Conservation (phyloP, 164 flowering plant species). For the Paratinospora sagittata region DNA sequence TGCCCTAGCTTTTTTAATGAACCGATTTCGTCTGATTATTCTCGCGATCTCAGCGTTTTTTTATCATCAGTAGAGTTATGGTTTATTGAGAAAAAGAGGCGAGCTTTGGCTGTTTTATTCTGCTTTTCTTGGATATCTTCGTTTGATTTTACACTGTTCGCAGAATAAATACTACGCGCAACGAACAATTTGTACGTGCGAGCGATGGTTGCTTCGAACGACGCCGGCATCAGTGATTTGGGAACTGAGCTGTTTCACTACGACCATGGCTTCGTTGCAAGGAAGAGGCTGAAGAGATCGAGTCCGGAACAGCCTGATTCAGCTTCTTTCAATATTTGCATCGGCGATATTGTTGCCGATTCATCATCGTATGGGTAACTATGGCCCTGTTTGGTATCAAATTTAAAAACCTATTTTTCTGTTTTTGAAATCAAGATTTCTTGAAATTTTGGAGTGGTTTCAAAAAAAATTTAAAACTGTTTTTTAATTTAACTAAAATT, state of each 20-base stretch:
- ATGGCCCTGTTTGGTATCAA: background rate
- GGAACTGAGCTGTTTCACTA: background rate
- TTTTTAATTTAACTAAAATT: too few relatives aligned
- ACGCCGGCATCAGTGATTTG: background rate
- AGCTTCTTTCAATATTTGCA: constrained; percentile 15
- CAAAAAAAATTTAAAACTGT: too few relatives aligned
- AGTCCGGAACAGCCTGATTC: background rate
- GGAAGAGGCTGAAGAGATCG: constrained; percentile 27
- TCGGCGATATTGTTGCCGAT: constrained; percentile 14
- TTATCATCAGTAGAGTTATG: background rate
- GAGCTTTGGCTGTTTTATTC: background rate
- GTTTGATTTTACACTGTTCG: background rate
- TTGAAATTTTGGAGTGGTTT: too few relatives aligned
- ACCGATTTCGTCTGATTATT: background rate
- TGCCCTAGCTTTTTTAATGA: background rate
- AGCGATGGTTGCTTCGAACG: background rate
- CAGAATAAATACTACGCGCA: background rate
- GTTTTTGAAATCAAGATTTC: background rate
- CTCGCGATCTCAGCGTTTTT: background rate
- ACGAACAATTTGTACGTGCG: background rate
- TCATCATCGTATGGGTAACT: constrained; percentile 19
- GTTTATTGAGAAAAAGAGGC: background rate
- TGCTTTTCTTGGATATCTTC: background rate
- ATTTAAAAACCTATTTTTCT: background rate
- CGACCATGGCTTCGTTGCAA: constrained; percentile 10